Evolutionary conservation across 495 filamentous ascomycete genomes (phyloP), one percentile per base, ranked within the genome.

Genomic region (Penicillium antarcticum): DNA sequence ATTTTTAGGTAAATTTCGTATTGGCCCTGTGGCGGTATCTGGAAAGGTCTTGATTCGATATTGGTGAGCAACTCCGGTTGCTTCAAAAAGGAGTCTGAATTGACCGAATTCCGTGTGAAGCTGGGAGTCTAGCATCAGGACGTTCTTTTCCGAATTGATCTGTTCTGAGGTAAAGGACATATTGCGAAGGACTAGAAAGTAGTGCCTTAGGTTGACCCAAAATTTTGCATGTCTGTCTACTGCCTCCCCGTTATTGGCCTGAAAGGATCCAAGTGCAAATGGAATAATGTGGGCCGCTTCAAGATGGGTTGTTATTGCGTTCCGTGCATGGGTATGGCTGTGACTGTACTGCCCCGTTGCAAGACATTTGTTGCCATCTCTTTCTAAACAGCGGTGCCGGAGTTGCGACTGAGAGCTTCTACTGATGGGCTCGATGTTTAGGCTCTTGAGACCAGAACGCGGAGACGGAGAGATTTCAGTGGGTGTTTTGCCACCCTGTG

Each of bases 1-100:
- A 52, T 45, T 49, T 40, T 18, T 49, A 41, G 55, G 55, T 44
- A 56, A 48, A 36, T 17, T 31, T 39, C 24, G 35, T 46, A 51
- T 37, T 11, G 48, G 18, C 6, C 40, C 32, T 37, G 47, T 47
- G 37, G 39, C 33, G 17, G 39, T 35, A 29, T 45, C 44, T 35
- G 43, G 48, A 45, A 52, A 57, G 33, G 55, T 48, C 55, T 57
- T 57, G 38, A 57, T 48, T 19, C 39, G 19, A 43, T 57, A 57
- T 35, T 57, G 48, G 49, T 57, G 37, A 33, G 38, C 16, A 40
- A 45, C 23, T 23, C 48, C 34, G 38, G 49, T 57, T 45, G 31
- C 44, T 40, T 52, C 43, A 45, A 57, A 49, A 49, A 45, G 29
- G 17, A 57, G 21, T 26, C 39, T 42, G 38, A 57, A 57, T 39